Conservation (phyloP, 257 asterid genomes). For the Pogostemon cablin region DNA sequence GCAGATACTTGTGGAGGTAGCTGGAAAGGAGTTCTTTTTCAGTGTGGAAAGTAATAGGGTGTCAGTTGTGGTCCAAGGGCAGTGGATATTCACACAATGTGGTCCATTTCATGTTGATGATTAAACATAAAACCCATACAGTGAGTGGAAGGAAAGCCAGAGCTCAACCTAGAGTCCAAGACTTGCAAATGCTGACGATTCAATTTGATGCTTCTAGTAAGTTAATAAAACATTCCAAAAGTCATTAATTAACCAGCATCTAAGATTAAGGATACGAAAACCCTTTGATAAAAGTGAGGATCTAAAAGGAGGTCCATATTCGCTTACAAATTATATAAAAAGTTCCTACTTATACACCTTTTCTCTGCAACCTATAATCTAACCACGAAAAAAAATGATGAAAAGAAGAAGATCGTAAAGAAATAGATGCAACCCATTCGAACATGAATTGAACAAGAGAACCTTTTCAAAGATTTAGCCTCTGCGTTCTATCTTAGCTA, state of each 20-base stretch:
- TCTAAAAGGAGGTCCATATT: too few relatives aligned
- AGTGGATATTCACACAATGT: conserved; percentile 46
- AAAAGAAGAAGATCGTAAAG: conserved; percentile 1
- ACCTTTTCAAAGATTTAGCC: too few relatives aligned
- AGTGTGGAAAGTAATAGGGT: conserved; percentile 32
- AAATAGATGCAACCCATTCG: not conserved
- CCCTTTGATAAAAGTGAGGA: too few relatives aligned
- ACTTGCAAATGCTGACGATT: conserved; percentile 14
- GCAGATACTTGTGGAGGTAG: conserved; percentile 35
- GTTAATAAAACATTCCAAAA: conserved; percentile 9
- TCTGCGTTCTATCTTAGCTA: not conserved
- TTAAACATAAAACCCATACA: conserved; percentile 25
- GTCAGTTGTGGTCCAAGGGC: conserved; percentile 57
- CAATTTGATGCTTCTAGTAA: not conserved
- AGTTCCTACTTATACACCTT: too few relatives aligned
- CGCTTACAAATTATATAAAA: too few relatives aligned
- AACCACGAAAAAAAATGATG: not conserved
- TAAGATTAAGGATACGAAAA: conserved; percentile 18
- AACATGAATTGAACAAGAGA: not conserved
- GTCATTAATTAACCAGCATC: conserved; percentile 13
- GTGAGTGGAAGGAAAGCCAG: not conserved
- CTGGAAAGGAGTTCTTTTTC: conserved; percentile 39
- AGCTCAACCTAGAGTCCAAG: conserved; percentile 11
- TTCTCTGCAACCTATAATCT: not conserved
- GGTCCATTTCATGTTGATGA: conserved; percentile 42